Base-by-base conservation (phyloP, 495 filamentous ascomycete species). In the Aspergillus ellipticus region DNA sequence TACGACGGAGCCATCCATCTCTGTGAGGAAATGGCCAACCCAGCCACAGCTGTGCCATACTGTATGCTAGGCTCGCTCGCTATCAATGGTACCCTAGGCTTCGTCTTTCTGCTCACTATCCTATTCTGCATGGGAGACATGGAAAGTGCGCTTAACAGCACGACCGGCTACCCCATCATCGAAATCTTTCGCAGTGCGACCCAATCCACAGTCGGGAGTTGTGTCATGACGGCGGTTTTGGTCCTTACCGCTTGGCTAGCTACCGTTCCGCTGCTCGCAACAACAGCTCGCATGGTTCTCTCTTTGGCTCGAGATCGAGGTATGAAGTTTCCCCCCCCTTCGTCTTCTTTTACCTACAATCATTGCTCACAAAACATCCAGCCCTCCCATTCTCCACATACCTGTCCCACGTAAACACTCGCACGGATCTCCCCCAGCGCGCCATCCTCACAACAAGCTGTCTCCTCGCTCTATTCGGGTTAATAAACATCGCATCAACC, bases 401-500 rank as follows among this genome's bases (percentile, higher is more conserved):
- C 16, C 46, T 49, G 7, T 22, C 46, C 46, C 11, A 28, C 5
- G 3, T 49, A 21, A 22, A 49, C 2, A 42, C 3, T 16, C 5
- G 6, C 11, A 22, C 2, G 6, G 9, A 35, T 9, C 9, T 22
- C 13, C 50, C 50, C 17, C 21, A 8, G 2, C 33, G 10, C 6
- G 17, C 54, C 8, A 42, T 50, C 16, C 11, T 51, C 1, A 9
- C 37, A 8, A 51, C 46, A 20, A 45, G 20, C 46, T n/a, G 6
- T 7, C 3, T 56, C 10, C n/a, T 56, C 6, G 35, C 17, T 1
- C 41, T 57, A 4, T 48, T 52, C 0, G 48, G 39, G 2, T 1
- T 85, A 19, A 83, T 87, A 63, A 83, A 82, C 57, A 74, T 86
- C 42, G 82, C 77, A 17, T 81, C 78, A 0, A 59, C 69, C 5